Evolutionary conservation across 169 alveolate genomes (phyloP).

Genomic region (Plasmodium inui): DNA sequence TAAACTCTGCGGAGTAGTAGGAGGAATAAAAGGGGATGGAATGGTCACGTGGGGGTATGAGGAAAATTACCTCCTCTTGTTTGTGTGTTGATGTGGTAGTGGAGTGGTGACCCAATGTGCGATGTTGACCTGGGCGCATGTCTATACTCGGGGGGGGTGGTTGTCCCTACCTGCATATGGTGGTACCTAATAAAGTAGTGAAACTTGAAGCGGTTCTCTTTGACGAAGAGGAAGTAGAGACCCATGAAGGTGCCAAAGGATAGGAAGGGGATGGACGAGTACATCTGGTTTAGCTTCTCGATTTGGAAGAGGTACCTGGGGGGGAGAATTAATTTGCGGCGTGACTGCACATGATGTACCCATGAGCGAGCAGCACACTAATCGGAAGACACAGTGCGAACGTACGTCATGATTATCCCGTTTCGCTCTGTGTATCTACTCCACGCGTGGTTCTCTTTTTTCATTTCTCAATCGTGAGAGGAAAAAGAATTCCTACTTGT

Average conservation of each 20-base stretch:
- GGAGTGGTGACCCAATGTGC: neutral
- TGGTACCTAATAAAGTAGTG: slow-evolving; percentile 64
- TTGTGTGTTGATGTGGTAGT: neutral
- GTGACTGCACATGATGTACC: neutral
- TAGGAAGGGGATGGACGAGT: slow-evolving; percentile 57
- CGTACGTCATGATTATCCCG: neutral
- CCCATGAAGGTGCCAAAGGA: slow-evolving; percentile 73
- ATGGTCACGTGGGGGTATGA: neutral
- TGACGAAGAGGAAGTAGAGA: slow-evolving; percentile 57
- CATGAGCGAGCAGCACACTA: neutral
- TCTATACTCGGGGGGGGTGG: neutral
- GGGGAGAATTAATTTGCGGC: neutral
- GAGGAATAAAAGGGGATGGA: neutral
- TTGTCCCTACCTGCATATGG: slow-evolving; percentile 55
- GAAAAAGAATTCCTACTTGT: slow-evolving; percentile 60
- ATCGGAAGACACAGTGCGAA: neutral
- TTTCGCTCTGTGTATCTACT: neutral
- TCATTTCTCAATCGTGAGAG: neutral
- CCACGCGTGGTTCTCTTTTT: neutral
- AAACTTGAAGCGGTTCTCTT: slow-evolving; percentile 65
- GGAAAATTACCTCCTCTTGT: neutral
- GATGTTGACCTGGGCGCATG: neutral
- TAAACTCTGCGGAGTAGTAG: slow-evolving; percentile 10
- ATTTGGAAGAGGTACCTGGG: slow-evolving; percentile 41
- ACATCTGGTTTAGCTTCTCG: slow-evolving; percentile 49